Evolutionary conservation across 2,329 filamentous ascomycete species (phyloP), one percentile per base, ranked within the genome.

Genomic region (Epichloe gansuensis): DNA sequence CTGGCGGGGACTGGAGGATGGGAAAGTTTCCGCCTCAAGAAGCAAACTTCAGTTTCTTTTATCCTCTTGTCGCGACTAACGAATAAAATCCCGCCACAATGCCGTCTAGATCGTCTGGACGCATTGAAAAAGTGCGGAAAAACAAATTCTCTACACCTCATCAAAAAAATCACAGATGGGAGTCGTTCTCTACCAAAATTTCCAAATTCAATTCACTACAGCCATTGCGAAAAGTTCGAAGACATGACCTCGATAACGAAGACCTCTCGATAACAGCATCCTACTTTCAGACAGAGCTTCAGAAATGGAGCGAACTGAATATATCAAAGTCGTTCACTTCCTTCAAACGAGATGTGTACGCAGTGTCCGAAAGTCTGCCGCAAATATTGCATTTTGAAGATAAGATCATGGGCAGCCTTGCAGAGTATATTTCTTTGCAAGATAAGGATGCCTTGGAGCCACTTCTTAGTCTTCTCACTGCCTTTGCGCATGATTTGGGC

Each of bases 401-500:
- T 58, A 81, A 81, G 65, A 93, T 98, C 59, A 86, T 95, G 77
- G 81, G 81, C 40, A 66, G 85, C 54, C 74, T 99, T 55, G 78
- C 83, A 54, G 75, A 81, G 61, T 86, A 89, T 61, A 90, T 97
- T 55, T 80, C 82, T 50, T 80, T 80, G 60, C 83, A 84, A 55
- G 89, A 96, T 60, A 80, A 81, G 56, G 78, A 91, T 60, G 84
- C 87, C 2, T 73, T 96, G 54, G 90, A 98, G 63, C 87, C 93
- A 9, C 71, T 98, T 41, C 72, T 98, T 53, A 87, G 87, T 58
- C 78, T 98, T n/a, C 69, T 96, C 54, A 87, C 89, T 12, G 89
- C 93, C 41, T 90, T 98, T 64, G 90, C 93, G n/a, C 89, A 94
- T 65, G 94, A 98, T 63, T 69, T 98, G 52, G 91, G 91, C 49